Base-by-base conservation (phyloP, 73 alveolate species). In the Paramecium sonneborni region DNA sequence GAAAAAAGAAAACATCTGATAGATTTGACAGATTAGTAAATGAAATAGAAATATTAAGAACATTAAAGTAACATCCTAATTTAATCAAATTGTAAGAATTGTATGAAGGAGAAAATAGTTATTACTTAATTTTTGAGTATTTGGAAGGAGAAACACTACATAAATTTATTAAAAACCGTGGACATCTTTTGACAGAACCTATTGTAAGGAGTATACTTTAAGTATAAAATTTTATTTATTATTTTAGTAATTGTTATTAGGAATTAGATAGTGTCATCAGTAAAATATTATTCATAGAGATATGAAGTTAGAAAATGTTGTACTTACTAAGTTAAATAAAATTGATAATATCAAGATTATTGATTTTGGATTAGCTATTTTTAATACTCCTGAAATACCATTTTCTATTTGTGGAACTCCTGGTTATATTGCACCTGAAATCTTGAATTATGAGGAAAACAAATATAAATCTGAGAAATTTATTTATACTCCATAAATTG, bases 351-450 rank as follows among this genome's bases (percentile, higher is more conserved):
- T 96, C 35, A 97, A 97, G 85, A 96, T 97, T 24, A 98, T 98
- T 14, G 99, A 97, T 88, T 97, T 97, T 93, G 99, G 99, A 96
- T 79, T 79, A 12, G 90, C 90, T 4, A 96, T 98, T 21, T 96
- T 93, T 70, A 94, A 95, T 48, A 97, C 94, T 18, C 92, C 97
- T n/a, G 97, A 97, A 86, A 57, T 92, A 72, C 95, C 95, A 93
- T 86, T 96, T 43, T 95, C 99, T 23, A 94, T 97, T 1, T 97
- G 99, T 79, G 99, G 99, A 10, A 97, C 99, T 10, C 99, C 99
- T 10, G 97, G 97, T 84, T 97, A 97, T 79, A 96, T 97, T 12
- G 97, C 99, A 23, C 99, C 99, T 15, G 98, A 97, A 89, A 79
- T 79, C 6, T 34, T 79, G 21, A 23, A 79, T 30, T 46, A 79